These are phyloP conservation scores for Solanum chacoense DNA, from an alignment of 305 asterid species.

Conservation along the genomic window DNA sequence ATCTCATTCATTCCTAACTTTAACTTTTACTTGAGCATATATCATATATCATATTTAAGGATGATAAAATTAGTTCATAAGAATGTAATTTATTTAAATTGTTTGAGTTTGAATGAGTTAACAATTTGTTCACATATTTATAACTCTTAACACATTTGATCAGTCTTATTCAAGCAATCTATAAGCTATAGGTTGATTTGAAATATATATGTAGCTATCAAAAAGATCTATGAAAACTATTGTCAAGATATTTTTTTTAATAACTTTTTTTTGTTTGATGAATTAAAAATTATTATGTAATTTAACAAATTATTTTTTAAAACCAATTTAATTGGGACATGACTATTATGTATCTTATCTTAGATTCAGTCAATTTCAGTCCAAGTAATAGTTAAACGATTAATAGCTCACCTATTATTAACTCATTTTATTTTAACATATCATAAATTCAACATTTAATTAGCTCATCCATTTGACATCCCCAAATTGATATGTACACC, in stretches of 20 bases:
- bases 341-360: neutral
- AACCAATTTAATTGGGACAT: neutral
- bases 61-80: neutral
- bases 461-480: neutral
- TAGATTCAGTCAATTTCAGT: neutral
- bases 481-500: neutral
- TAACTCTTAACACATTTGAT: neutral
- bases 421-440: neutral
- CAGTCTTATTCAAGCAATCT: neutral
- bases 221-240: neutral
- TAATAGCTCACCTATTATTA: neutral
- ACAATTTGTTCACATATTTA: neutral
- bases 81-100: neutral
- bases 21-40: neutral
- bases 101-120: neutral
- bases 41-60: neutral
- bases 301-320: neutral
- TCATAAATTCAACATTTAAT: neutral
- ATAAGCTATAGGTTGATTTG: neutral
- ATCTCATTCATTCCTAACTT: neutral
- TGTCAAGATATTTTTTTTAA: neutral
- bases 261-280: neutral
- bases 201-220: neutral
- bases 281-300: neutral
- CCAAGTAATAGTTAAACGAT: neutral